Evolutionary conservation across 495 filamentous ascomycete species (phyloP).

Genomic region (Annulohypoxylon maeteangense): DNA sequence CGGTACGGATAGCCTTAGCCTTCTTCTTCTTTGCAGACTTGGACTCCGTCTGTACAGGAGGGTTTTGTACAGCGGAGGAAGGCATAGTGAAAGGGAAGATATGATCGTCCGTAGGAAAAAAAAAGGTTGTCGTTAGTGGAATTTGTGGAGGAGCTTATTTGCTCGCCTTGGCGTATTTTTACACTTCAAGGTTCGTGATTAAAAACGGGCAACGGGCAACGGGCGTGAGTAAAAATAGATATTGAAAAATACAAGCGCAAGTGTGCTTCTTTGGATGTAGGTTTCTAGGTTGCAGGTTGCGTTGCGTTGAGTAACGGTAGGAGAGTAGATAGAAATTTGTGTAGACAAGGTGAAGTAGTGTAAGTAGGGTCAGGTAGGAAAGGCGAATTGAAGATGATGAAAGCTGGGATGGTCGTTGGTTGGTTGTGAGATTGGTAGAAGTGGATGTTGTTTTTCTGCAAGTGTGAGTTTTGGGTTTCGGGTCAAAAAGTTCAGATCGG

Average conservation of each 20-base stretch:
- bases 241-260: background rate
- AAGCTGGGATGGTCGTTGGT: conserved; percentile 16
- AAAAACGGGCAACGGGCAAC: background rate
- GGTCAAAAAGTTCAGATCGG: conserved; percentile 22
- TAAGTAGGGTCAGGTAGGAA: conserved; percentile 7
- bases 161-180: conserved; percentile 22
- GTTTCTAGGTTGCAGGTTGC: conserved; percentile 6
- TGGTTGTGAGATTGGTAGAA: background rate
- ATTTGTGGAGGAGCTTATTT: conserved; percentile 31
- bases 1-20: conserved; percentile 66
- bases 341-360: background rate
- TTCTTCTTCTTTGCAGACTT: conserved; percentile 82
- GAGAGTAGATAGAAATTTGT: background rate
- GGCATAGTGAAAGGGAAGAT: conserved; percentile 55
- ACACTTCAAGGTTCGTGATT: background rate
- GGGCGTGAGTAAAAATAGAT: background rate
- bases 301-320: conserved; percentile 2
- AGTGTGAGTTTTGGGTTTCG: conserved; percentile 28
- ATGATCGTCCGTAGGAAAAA: conserved; percentile 15
- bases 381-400: conserved; percentile 2
- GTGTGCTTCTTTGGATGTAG: background rate
- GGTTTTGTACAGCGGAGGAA: conserved; percentile 63
- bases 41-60: conserved; percentile 57
- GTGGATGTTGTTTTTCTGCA: conserved; percentile 24
- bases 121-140: conserved; percentile 6